phyloP scores from a whole-genome alignment of 2,329 filamentous ascomycete genomes.

The Corinectria fuckeliana region DNA sequence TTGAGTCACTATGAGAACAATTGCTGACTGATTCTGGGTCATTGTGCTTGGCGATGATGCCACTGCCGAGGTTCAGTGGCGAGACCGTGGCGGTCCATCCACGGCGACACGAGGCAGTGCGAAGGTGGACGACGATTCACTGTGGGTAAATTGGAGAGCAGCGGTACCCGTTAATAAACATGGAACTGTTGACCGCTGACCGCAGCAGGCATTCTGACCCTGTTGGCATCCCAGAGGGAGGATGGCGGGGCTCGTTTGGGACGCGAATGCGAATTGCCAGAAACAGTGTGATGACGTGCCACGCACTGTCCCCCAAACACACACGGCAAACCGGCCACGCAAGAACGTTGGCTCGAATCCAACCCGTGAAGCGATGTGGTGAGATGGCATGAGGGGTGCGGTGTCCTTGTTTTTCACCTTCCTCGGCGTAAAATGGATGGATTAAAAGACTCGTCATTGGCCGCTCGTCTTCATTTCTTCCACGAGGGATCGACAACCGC shows the following conservation, averaged over 20 bases:
- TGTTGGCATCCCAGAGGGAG: too few relatives aligned
- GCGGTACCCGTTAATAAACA: too few relatives aligned
- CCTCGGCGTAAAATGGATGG: conserved; percentile 7
- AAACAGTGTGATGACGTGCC: background rate
- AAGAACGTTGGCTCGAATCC: background rate
- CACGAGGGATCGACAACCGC: conserved; percentile 23
- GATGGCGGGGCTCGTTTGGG: too few relatives aligned
- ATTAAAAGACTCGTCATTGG: conserved; percentile 6
- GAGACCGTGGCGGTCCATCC: conserved; percentile 19
- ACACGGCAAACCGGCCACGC: background rate
- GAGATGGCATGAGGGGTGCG: conserved; percentile 8
- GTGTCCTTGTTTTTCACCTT: conserved; percentile 5
- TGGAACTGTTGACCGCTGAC: too few relatives aligned
- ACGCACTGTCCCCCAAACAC: background rate
- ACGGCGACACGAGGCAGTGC: conserved; percentile 9
- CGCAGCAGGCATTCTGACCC: background rate
- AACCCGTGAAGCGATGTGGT: background rate
- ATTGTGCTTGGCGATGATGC: background rate
- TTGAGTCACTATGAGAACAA: background rate
- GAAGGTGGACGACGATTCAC: background rate
- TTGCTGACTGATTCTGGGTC: background rate
- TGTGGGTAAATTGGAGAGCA: background rate
- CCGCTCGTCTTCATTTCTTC: background rate
- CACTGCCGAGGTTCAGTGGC: conserved; percentile 14
- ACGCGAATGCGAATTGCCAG: too few relatives aligned